Evolutionary conservation across 495 filamentous ascomycete species (phyloP).

Genomic region (Rhizodiscina lignyota): DNA sequence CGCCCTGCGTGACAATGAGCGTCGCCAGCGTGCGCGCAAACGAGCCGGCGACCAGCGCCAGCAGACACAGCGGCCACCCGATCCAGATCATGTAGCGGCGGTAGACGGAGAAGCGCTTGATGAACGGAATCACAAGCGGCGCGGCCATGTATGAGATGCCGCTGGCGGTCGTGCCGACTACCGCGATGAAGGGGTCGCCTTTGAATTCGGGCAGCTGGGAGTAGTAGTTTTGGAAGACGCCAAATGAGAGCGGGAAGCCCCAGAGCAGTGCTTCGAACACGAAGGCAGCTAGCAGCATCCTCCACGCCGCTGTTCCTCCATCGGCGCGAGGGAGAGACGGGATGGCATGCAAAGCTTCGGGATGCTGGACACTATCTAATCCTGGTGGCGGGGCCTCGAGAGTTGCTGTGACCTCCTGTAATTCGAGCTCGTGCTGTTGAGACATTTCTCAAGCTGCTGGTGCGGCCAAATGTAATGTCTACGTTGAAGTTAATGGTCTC

Average conservation of each 20-base stretch:
- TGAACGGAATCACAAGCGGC: slow-evolving; percentile 22
- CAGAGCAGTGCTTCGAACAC: slow-evolving; percentile 48
- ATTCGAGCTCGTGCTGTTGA: no score
- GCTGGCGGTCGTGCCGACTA: slow-evolving; percentile 33
- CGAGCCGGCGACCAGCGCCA: slow-evolving; percentile 16
- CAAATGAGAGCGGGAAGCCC: slow-evolving; percentile 51
- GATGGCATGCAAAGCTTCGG: no score
- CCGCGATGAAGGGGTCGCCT: slow-evolving; percentile 25
- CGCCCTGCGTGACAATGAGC: slow-evolving; percentile 36
- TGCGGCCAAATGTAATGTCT: no score
- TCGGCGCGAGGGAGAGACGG: slow-evolving; percentile 41
- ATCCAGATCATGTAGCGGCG: slow-evolving; percentile 15
- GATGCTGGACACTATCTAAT: no score
- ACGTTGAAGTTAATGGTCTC: no score
- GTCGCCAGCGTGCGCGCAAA: slow-evolving; percentile 16
- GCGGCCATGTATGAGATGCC: slow-evolving; percentile 33
- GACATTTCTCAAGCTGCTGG: no score
- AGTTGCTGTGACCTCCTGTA: no score
- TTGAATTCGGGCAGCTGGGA: slow-evolving; percentile 27
- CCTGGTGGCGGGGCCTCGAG: no score
- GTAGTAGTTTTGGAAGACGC: slow-evolving; percentile 45
- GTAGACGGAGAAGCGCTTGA: slow-evolving; percentile 11
- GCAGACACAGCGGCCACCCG: slow-evolving; percentile 24
- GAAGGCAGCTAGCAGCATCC: slow-evolving; percentile 45
- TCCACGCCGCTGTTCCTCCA: slow-evolving; percentile 44